These are phyloP conservation scores for Coprinellus aureogranulatus DNA, from an alignment of 768 basidiomycete species.

Conservation along the genomic window DNA sequence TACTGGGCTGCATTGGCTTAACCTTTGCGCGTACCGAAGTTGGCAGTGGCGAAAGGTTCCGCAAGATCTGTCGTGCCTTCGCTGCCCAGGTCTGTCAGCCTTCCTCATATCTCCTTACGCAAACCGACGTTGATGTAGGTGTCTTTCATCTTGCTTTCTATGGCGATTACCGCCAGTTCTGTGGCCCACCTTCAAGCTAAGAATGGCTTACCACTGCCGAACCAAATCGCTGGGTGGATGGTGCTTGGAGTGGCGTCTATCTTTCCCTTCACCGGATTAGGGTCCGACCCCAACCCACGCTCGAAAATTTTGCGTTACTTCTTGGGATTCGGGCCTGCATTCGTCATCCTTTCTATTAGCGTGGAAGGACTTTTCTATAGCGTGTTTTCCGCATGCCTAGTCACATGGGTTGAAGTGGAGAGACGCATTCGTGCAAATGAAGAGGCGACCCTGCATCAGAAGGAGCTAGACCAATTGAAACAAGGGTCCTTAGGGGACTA, in stretches of 20 bases:
- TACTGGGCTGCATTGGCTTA: constrained; percentile 25
- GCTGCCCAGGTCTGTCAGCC: constrained; percentile 23
- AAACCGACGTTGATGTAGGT: constrained; percentile 29
- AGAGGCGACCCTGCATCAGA: background rate
- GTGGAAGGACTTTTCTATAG: constrained; percentile 79
- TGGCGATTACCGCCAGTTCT: constrained; percentile 58
- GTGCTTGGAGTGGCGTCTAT: constrained; percentile 52
- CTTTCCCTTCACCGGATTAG: constrained; percentile 46
- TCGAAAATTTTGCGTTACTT: constrained; percentile 62
- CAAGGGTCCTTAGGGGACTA: constrained; percentile 23
- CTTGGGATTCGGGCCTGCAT: constrained; percentile 71
- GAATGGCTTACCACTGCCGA: constrained; percentile 56
- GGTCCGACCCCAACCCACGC: constrained; percentile 34
- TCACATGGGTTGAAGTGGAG: constrained; percentile 71
- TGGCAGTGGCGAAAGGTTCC: background rate
- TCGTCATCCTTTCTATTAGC: constrained; percentile 78
- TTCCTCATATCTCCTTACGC: background rate
- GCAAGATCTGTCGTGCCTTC: constrained; percentile 15
- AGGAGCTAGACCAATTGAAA: background rate
- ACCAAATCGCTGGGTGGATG: constrained; percentile 65
- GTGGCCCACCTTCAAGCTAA: constrained; percentile 62
- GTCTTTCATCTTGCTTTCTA: constrained; percentile 41
- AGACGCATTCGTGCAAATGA: constrained; percentile 22
- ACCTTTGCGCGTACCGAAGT: constrained; percentile 8
- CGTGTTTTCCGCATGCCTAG: constrained; percentile 60